Percentiles rank a stretch among this genome's conserved stretches.
phyloP scores from a whole-genome alignment of 139 green algal genomes.

The Auxenochlorella pyrenoidosa region DNA sequence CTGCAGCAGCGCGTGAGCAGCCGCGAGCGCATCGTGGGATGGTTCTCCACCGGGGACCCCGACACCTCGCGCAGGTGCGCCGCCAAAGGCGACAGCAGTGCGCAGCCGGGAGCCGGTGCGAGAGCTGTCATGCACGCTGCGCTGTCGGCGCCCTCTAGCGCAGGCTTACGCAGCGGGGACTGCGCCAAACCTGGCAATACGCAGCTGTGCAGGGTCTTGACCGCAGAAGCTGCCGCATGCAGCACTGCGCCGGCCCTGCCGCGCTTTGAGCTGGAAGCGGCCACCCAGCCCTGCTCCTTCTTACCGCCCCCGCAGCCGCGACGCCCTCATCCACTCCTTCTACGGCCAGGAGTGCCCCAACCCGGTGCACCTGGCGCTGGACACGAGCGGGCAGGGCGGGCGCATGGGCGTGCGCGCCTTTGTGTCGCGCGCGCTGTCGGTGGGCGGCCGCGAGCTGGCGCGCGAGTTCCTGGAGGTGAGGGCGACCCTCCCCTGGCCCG shows the following conservation, averaged over 20 bases:
- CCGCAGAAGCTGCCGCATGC: too few species aligned
- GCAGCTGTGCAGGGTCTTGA: too few species aligned
- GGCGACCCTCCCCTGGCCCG: background rate
- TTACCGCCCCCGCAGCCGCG: constrained; percentile 73
- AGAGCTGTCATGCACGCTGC: too few species aligned
- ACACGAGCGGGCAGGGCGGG: constrained; percentile 76
- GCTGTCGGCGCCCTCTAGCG: too few species aligned
- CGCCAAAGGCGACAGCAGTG: constrained; percentile 15
- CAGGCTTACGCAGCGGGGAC: too few species aligned
- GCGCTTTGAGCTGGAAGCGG: too few species aligned
- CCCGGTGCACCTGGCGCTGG: constrained; percentile 86
- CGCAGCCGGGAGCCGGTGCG: too few species aligned
- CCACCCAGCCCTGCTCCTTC: background rate
- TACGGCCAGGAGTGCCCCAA: constrained; percentile 78
- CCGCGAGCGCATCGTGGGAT: constrained; percentile 90
- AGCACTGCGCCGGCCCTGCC: too few species aligned
- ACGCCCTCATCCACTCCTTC: constrained; percentile 94
- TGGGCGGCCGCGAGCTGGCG: constrained; percentile 67
- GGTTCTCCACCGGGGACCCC: constrained; percentile 88
- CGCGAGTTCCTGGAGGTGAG: constrained; percentile 91
- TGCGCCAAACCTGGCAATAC: too few species aligned
- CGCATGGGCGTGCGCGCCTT: constrained; percentile 76
- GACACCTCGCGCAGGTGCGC: constrained; percentile 63
- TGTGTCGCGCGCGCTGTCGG: constrained; percentile 69
- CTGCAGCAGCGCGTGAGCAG: constrained; percentile 90